Conservation (phyloP, 257 asterid genomes). For the Solanum lignicaule region DNA sequence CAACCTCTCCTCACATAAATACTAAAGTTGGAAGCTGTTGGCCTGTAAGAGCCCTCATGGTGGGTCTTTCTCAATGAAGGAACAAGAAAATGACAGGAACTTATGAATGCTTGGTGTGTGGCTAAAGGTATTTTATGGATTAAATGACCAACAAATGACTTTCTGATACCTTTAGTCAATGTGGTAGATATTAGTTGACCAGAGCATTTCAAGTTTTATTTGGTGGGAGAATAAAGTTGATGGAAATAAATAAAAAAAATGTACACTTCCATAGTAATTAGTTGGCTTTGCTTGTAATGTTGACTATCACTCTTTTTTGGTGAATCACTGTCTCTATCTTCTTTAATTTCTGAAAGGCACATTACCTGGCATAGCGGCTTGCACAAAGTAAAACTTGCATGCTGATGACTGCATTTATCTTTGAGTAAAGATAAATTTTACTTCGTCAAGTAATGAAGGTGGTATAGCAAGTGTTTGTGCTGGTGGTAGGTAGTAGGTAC, state of each 20-base stretch:
- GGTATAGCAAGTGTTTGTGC: neutral
- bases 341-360: neutral
- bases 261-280: neutral
- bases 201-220: neutral
- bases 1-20: constrained; percentile 1
- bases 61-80: neutral
- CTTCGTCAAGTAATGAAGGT: neutral
- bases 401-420: neutral
- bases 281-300: neutral
- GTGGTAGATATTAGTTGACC: constrained; percentile 28
- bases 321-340: neutral
- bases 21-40: neutral
- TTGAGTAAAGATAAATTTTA: neutral
- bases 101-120: constrained; percentile 12
- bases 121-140: neutral
- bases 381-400: neutral
- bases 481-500: neutral
- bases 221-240: constrained; percentile 4
- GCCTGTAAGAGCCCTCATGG: neutral
- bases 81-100: neutral
- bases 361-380: neutral
- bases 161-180: constrained; percentile 11
- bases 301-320: neutral
- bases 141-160: constrained; percentile 3
- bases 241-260: neutral